A percentile compares a stretch with the other conserved stretches of the same genome.
phyloP scores from a whole-genome alignment of 257 asterid species.

The Ehretia macrophylla region DNA sequence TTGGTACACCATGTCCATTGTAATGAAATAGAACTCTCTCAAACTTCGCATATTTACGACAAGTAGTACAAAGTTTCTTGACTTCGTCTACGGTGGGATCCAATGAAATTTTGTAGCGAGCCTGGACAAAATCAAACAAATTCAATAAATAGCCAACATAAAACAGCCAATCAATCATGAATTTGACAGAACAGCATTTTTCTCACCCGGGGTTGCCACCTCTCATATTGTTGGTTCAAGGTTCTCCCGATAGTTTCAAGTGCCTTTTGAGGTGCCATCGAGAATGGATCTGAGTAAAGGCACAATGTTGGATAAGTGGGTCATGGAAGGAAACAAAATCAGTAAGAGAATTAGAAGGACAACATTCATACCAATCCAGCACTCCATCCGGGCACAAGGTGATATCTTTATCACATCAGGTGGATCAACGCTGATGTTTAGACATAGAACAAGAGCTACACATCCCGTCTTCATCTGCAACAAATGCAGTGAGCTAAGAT shows the following conservation, averaged over 20 bases:
- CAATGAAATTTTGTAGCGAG: slow-evolving; percentile 74
- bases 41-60: slow-evolving; percentile 92
- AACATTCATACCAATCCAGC: slow-evolving; percentile 89
- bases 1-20: slow-evolving; percentile 99
- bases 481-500: slow-evolving; percentile 19
- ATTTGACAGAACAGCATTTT: slow-evolving; percentile 1
- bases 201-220: slow-evolving; percentile 87
- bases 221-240: slow-evolving; percentile 57
- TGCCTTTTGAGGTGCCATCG: slow-evolving; percentile 67
- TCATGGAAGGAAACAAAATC: background rate
- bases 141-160: background rate
- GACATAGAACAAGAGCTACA: slow-evolving; percentile 92
- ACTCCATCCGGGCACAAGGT: slow-evolving; percentile 99
- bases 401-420: slow-evolving; percentile 99
- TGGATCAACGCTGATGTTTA: slow-evolving; percentile 93
- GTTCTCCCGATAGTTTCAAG: slow-evolving; percentile 57
- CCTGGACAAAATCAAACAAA: slow-evolving; percentile 36
- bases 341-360: slow-evolving; percentile 16
- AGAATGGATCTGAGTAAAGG: slow-evolving; percentile 43
- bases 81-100: slow-evolving; percentile 98
- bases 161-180: background rate
- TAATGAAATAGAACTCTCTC: slow-evolving; percentile 97
- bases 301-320: no score
- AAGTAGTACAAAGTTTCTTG: slow-evolving; percentile 84
- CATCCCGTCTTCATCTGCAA: slow-evolving; percentile 99